Conservation (phyloP, 306 rosid species). For the Echinosophora koreensis region DNA sequence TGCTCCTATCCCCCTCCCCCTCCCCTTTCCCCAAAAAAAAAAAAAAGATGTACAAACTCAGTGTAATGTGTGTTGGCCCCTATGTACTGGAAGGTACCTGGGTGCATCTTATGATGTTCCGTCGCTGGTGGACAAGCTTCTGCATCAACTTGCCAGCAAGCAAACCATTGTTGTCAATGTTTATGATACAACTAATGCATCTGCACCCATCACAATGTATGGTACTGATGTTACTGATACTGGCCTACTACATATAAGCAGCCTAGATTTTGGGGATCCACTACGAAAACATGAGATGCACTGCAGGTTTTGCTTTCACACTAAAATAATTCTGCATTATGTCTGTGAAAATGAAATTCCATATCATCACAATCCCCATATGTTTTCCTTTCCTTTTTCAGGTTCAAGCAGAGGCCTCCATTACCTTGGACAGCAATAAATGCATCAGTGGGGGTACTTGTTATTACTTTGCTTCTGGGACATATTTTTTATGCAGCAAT, state of each 20-base stretch:
- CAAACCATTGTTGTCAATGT: conserved; percentile 96
- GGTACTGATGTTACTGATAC: conserved; percentile 84
- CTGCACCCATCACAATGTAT: conserved; percentile 82
- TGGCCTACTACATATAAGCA: conserved; percentile 72
- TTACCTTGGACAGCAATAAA: conserved; percentile 81
- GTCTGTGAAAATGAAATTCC: conserved; percentile 32
- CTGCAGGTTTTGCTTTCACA: conserved; percentile 75
- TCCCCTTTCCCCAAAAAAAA: too few species aligned
- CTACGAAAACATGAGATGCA: conserved; percentile 97
- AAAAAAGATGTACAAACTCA: conserved; percentile 21
- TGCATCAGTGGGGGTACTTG: conserved; percentile 71
- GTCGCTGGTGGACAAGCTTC: conserved; percentile 95
- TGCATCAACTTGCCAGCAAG: conserved; percentile 98
- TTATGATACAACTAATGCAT: conserved; percentile 85
- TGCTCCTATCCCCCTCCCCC: neutral
- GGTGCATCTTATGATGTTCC: conserved; percentile 98
- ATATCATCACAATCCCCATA: conserved; percentile 6
- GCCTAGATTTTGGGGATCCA: conserved; percentile 95
- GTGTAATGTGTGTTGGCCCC: conserved; percentile 41
- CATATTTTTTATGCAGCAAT: conserved; percentile 86
- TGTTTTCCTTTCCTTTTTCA: conserved; percentile 45
- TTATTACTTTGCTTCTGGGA: conserved; percentile 84
- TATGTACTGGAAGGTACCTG: conserved; percentile 67
- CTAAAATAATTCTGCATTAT: conserved; percentile 23
- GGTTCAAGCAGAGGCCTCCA: conserved; percentile 85